phyloP scores from a whole-genome alignment of 2,329 filamentous ascomycete genomes.

The Ilyonectria mors-panacis region DNA sequence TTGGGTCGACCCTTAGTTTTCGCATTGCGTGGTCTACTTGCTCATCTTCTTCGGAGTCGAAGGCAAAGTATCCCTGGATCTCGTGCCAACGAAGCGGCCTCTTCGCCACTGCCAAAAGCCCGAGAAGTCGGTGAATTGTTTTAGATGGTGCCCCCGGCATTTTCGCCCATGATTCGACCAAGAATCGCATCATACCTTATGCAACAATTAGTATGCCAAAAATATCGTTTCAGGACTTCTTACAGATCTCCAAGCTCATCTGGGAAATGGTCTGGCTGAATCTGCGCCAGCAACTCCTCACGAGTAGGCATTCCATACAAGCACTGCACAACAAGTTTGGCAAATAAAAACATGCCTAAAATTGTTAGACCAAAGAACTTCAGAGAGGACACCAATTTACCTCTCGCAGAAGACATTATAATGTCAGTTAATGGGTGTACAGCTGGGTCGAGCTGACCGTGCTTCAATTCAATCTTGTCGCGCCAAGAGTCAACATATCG shows the following conservation, averaged over 20 bases:
- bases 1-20: slow-evolving; percentile 8
- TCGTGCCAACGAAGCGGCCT: slow-evolving; percentile 32
- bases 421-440: slow-evolving; percentile 14
- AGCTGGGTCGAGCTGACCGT: not conserved
- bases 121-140: slow-evolving; percentile 15
- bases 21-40: not conserved
- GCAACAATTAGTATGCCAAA: not conserved
- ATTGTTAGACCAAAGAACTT: not conserved
- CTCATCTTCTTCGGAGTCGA: slow-evolving; percentile 26
- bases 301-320: slow-evolving; percentile 3
- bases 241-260: slow-evolving; percentile 13
- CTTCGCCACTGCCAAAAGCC: slow-evolving; percentile 27
- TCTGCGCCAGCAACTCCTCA: not conserved
- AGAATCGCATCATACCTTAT: slow-evolving; percentile 20
- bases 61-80: slow-evolving; percentile 28
- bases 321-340: slow-evolving; percentile 9
- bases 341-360: slow-evolving; percentile 19
- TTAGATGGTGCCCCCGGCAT: not conserved
- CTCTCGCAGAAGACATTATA: slow-evolving; percentile 20
- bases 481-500: slow-evolving; percentile 15
- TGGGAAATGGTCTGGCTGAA: slow-evolving; percentile 2
- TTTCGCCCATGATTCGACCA: not conserved
- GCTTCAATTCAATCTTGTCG: slow-evolving; percentile 18
- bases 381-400: not conserved
- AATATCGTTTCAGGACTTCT: not conserved